Conservation (phyloP, 257 asterid genomes). For the Rhazya stricta region DNA sequence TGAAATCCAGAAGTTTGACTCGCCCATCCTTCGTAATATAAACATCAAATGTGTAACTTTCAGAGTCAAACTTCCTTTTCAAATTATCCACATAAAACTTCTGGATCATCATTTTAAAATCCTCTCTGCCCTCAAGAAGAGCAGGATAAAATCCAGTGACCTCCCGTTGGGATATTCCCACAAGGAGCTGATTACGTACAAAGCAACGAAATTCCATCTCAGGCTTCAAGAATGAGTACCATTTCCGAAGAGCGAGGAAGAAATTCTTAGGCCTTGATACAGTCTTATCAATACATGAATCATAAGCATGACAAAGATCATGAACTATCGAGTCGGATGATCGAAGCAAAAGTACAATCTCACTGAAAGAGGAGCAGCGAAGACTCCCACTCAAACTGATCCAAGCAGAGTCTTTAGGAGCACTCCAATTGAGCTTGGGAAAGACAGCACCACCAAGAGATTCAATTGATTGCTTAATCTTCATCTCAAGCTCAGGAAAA, state of each 20-base stretch:
- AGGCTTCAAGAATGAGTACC: constrained; percentile 66
- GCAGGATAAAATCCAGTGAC: constrained; percentile 76
- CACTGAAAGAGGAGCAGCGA: constrained; percentile 65
- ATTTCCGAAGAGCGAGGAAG: constrained; percentile 77
- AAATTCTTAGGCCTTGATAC: constrained; percentile 56
- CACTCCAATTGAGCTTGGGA: constrained; percentile 92
- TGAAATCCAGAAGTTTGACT: constrained; percentile 83
- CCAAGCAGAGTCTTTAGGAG: constrained; percentile 94
- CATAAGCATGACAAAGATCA: constrained; percentile 79
- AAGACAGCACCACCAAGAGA: constrained; percentile 79
- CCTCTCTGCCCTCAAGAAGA: constrained; percentile 43
- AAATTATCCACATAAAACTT: constrained; percentile 40
- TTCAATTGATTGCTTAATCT: constrained; percentile 53
- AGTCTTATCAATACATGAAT: constrained; percentile 53
- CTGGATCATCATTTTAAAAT: constrained; percentile 31
- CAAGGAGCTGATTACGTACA: constrained; percentile 35
- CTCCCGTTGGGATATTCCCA: constrained; percentile 80
- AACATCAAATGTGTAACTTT: constrained; percentile 65
- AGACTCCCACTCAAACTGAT: constrained; percentile 69
- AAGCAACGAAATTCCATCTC: constrained; percentile 95
- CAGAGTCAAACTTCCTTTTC: constrained; percentile 46
- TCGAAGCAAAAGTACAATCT: constrained; percentile 63
- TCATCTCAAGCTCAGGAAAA: constrained; percentile 66
- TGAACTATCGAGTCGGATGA: constrained; percentile 76
- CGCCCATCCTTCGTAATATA: constrained; percentile 59